A percentile compares a stretch with the other conserved stretches of the same genome.
Evolutionary conservation across 192 early-diverging fungal species (phyloP).

Genomic region (Cladochytrium replicatum): DNA sequence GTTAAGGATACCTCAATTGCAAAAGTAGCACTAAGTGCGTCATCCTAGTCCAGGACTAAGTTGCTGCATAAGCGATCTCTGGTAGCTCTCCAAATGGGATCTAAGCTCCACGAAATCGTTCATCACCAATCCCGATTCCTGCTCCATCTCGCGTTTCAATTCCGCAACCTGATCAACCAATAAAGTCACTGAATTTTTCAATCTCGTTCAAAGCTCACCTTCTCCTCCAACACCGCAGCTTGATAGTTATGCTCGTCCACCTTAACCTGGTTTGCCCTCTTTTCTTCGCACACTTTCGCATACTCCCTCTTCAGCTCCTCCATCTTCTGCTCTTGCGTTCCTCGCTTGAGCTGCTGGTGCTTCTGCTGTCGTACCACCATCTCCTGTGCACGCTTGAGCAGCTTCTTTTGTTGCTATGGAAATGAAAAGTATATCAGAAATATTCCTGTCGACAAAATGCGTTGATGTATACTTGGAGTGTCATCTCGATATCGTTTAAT

Average conservation of each 20-base stretch:
- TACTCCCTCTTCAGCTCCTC: constrained; percentile 27
- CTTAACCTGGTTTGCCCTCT: constrained; percentile 14
- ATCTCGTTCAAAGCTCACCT: constrained; percentile 14
- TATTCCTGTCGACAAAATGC: neutral
- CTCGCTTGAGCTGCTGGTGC: constrained; percentile 29
- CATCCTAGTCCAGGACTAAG: too few relatives aligned
- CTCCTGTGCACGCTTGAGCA: constrained; percentile 30
- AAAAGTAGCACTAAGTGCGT: too few relatives aligned
- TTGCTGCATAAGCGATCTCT: constrained; percentile 4
- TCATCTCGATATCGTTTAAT: constrained; percentile 24
- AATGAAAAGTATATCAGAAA: neutral
- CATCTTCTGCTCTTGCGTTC: constrained; percentile 21
- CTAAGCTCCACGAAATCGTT: constrained; percentile 9
- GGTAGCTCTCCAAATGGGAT: constrained; percentile 4
- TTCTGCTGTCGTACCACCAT: constrained; percentile 34
- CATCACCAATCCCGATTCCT: constrained; percentile 13
- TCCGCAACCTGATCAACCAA: constrained; percentile 14
- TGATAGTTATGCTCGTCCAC: constrained; percentile 23
- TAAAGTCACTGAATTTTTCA: neutral
- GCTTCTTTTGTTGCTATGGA: constrained; percentile 34
- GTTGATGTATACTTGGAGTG: constrained; percentile 36
- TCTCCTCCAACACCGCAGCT: constrained; percentile 22
- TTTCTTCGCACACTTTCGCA: constrained; percentile 8
- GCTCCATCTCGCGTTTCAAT: constrained; percentile 7
- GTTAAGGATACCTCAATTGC: too few relatives aligned